Base-by-base conservation (phyloP, 1,139 yeast genomes). In the Saccharomyces hybrid region DNA sequence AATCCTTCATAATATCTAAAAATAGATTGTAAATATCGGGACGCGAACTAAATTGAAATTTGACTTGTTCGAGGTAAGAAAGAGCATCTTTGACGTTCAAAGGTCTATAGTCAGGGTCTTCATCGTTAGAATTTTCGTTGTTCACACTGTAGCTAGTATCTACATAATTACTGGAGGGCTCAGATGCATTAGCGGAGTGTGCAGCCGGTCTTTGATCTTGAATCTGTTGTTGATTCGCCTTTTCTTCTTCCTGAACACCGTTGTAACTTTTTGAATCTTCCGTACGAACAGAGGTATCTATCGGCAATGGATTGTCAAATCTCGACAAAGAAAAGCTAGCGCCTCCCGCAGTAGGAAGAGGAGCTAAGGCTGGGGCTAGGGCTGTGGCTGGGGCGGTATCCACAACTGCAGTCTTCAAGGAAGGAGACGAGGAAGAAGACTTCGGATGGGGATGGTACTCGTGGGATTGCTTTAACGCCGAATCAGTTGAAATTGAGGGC, bases 1-100 rank as follows among this genome's bases (percentile, higher is more conserved):
- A 95, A 69, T 95, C 99, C 73, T 93, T 93, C 99, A 93, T 93
- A 60, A 93, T 93, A 70, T 95, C 99, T 67, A 93, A 79, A 68
- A 93, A 93, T 70, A 88, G 91, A 70, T 93, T 95, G 76, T 95
- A 93, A 52, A 95, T 97, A 67, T 91, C 97, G 0, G 98, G 96
- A 72, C 93, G 95, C 62, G 83, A 81, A 70, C 82, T 87, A 72
- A 93, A 93, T 71, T 91, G 98, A 54, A 86, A 82, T 70, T 95
- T 95, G 57, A 93, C 99, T 72, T 90, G 97, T 70, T 95, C 99
- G 63, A 93, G 79, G 69, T 95, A 93, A 8, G 97, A 85, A 61
- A 93, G 77, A 2, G 99, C 99, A 71, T 93, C 99, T 68, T 89
- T 90, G 53, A 95, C 98, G 66, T 93, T 95, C 64, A 93, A 76